These are phyloP conservation scores for Peniophora sp. DNA, from an alignment of 1,284 basidiomycete genomes.

Conservation along the genomic window DNA sequence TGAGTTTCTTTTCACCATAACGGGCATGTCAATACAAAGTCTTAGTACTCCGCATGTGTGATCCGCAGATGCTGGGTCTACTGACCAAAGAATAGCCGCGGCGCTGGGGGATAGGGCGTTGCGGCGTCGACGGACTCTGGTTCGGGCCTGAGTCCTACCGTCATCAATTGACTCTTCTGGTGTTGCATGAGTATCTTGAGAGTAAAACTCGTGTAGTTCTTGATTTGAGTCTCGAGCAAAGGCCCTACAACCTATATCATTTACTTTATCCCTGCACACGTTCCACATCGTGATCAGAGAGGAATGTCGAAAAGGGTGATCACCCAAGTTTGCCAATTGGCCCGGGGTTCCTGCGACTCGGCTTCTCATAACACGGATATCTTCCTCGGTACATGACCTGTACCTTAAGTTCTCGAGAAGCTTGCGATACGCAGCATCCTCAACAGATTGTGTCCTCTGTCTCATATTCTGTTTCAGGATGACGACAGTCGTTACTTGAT, in stretches of 20 bases:
- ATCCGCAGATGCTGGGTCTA: conserved; percentile 13
- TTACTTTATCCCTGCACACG: conserved; percentile 24
- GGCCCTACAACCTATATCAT: conserved; percentile 15
- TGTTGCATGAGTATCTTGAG: conserved; percentile 19
- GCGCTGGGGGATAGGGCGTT: too few species aligned
- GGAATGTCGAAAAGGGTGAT: conserved; percentile 8
- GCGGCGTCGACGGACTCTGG: too few species aligned
- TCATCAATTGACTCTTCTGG: not conserved
- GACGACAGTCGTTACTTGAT: conserved; percentile 25
- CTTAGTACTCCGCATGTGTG: conserved; percentile 22
- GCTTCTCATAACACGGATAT: conserved; percentile 22
- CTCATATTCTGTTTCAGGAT: conserved; percentile 30
- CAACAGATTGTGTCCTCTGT: conserved; percentile 15
- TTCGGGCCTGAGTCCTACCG: not conserved
- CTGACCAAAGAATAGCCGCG: conserved; percentile 18
- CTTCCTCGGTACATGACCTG: conserved; percentile 23
- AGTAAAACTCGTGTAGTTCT: conserved; percentile 19
- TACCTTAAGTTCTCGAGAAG: conserved; percentile 27
- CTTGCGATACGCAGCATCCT: conserved; percentile 19
- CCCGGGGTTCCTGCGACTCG: conserved; percentile 13
- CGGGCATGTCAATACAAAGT: conserved; percentile 30
- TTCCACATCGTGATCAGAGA: conserved; percentile 26
- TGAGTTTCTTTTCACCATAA: conserved; percentile 28
- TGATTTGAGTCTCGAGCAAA: conserved; percentile 24
- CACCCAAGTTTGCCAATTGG: conserved; percentile 12